Conservation (phyloP, 2,329 filamentous ascomycete species). For the Grosmannia serpens region DNA sequence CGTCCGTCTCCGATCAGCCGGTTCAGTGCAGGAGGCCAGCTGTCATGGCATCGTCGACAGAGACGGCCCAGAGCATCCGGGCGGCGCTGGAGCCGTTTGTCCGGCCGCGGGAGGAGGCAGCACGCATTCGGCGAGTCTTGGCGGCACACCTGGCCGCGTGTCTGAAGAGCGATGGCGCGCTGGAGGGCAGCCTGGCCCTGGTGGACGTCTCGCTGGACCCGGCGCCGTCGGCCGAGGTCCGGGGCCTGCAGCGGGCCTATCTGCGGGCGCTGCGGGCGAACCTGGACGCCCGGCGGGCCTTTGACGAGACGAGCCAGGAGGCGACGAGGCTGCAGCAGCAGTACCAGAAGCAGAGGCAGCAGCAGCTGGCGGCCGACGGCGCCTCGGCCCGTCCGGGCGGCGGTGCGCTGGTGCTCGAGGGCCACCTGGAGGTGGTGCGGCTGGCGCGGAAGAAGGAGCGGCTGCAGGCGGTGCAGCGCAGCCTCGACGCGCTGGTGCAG, state of each 20-base stretch:
- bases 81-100: constrained; percentile 37
- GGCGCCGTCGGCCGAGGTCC: constrained; percentile 22
- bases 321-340: constrained; percentile 3
- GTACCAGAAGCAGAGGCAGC: not conserved
- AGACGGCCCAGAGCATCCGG: constrained; percentile 8
- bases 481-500: constrained; percentile 36
- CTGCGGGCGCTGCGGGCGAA: constrained; percentile 42
- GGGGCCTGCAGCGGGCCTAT: constrained; percentile 42
- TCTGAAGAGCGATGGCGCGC: constrained; percentile 22
- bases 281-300: constrained; percentile 34
- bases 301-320: constrained; percentile 14
- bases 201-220: constrained; percentile 26
- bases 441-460: constrained; percentile 40
- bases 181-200: constrained; percentile 29
- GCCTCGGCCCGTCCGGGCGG: not conserved
- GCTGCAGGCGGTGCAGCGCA: constrained; percentile 37
- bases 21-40: not conserved
- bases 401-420: constrained; percentile 24
- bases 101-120: constrained; percentile 44
- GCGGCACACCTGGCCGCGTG: constrained; percentile 40
- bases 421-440: constrained; percentile 39
- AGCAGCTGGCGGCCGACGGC: not conserved
- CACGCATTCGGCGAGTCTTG: constrained; percentile 43
- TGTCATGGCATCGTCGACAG: constrained; percentile 4
- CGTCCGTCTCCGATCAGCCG: not conserved